Evolutionary conservation across 352 stramenopile species (phyloP).

Genomic region (Globisporangium paroecandrum): DNA sequence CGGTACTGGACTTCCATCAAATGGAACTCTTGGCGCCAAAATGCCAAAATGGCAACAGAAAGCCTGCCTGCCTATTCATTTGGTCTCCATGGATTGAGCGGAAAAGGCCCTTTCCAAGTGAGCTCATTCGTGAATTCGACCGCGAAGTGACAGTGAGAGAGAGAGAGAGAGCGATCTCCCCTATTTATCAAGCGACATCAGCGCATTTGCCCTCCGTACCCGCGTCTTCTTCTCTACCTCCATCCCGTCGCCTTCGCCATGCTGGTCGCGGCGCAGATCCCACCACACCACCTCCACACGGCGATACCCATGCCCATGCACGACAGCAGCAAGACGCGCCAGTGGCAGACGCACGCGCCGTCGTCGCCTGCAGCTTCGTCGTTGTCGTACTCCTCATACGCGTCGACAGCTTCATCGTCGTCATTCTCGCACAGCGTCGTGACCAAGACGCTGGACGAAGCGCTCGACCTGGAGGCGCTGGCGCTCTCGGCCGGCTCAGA

Average conservation of each 20-base stretch:
- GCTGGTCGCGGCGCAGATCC: not conserved
- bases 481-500: conserved; percentile 26
- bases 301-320: not conserved
- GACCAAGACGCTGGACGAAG: conserved; percentile 25
- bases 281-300: not conserved
- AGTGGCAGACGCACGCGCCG: not conserved
- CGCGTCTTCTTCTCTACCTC: not conserved
- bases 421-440: conserved; percentile 12
- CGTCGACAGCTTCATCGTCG: not conserved
- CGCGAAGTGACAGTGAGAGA: conserved; percentile 3
- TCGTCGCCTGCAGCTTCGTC: not conserved
- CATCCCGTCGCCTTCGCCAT: not conserved
- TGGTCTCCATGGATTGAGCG: not conserved
- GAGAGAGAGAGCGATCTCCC: not conserved
- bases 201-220: not conserved
- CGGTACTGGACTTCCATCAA: too few species aligned
- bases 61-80: not conserved
- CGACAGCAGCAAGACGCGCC: not conserved
- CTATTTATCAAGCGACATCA: not conserved
- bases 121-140: conserved; percentile 2
- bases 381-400: not conserved
- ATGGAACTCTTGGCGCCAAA: not conserved
- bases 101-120: too few species aligned
- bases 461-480: conserved; percentile 42
- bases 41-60: not conserved